Evolutionary conservation across 495 filamentous ascomycete genomes (phyloP), one percentile per base, ranked within the genome.

Genomic region (Penicillium antarcticum): DNA sequence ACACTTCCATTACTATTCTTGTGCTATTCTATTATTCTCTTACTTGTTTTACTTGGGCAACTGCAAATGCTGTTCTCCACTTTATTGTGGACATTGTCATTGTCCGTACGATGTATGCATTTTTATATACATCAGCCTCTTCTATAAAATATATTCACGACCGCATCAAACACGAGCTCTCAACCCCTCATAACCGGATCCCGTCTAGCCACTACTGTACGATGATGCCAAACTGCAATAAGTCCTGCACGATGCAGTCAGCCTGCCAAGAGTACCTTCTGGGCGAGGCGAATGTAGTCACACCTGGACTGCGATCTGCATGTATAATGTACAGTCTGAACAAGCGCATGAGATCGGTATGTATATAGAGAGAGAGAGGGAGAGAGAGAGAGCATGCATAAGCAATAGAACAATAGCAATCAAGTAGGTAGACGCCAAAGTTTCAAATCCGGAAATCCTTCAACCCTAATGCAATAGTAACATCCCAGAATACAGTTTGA

Each of bases 221-320:
- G 43, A 48, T 56, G 52, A 60, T 60, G 45, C 41, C 35, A 42
- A 43, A 31, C 8, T 55, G 38, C 51, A 51, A 55, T 44, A 49
- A 34, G 9, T 33, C 39, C 35, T 56, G 40, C 40, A 52, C 43
- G 40, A 39, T 57, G 52, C 49, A 52, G 54, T 51, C 53, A 58
- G 51, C 32, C 24, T 47, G 51, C 56, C 56, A 53, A 56, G 52
- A 21, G n/a, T 33, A 10, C 41, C 45, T 36, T 31, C 26, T 58
- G 52, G 9, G 35, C 52, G 37, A 33, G 37, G 47, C 47, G 40
- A 47, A 14, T 39, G 13, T 42, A 42, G 47, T 41, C 47, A 13
- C 3, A 49, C 42, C 17, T 34, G 37, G 47, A 42, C 24, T 42
- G 17, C 10, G 47, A 40, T 49, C 47, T 49, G 47, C 47, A 48